These are phyloP conservation scores for Otatea glauca DNA, from an alignment of 176 grass and related monocot genomes.

Conservation along the genomic window DNA sequence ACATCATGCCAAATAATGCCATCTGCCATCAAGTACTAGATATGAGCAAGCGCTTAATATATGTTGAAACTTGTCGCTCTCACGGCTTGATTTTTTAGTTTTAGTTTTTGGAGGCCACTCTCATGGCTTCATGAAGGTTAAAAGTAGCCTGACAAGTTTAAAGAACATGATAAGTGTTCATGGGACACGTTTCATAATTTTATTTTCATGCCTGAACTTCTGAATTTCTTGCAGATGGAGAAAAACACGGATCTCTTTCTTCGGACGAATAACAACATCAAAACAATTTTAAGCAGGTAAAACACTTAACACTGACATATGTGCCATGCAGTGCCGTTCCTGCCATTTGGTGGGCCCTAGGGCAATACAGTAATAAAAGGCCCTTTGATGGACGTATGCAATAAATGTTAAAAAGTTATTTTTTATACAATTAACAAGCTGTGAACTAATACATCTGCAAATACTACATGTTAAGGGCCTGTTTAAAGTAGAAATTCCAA, in stretches of 20 bases:
- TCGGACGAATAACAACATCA: slow-evolving; percentile 71
- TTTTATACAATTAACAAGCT: no score
- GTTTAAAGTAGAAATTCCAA: no score
- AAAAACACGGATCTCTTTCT: slow-evolving; percentile 66
- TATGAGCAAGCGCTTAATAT: background rate
- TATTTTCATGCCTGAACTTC: slow-evolving; percentile 37
- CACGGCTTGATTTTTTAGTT: background rate
- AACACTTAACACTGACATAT: background rate
- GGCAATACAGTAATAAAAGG: no score
- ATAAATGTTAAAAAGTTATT: no score
- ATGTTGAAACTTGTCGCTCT: slow-evolving; percentile 45
- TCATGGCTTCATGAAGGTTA: slow-evolving; percentile 15
- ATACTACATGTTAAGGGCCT: no score
- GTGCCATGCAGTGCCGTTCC: background rate
- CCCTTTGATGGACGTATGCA: no score
- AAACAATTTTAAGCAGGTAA: slow-evolving; percentile 86
- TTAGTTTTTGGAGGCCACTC: background rate
- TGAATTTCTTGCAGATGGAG: slow-evolving; percentile 59
- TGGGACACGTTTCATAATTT: background rate
- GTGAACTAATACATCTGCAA: no score
- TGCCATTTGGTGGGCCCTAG: no score
- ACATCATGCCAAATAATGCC: slow-evolving; percentile 8
- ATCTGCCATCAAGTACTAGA: background rate
- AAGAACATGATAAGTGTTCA: background rate
- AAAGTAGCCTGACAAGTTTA: background rate